Conservation (phyloP, 257 asterid species). For the Asclepias syriaca region DNA sequence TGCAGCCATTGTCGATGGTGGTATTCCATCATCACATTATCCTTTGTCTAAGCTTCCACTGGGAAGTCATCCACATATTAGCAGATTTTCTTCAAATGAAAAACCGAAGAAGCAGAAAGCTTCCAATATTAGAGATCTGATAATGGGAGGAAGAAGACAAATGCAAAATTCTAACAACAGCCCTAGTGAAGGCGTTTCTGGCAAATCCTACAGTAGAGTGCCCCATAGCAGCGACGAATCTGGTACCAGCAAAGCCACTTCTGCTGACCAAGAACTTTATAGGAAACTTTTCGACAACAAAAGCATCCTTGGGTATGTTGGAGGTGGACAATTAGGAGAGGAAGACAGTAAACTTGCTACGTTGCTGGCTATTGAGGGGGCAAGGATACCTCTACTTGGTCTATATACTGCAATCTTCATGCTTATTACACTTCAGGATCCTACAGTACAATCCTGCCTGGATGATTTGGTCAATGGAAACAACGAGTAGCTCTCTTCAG, state of each 20-base stretch:
- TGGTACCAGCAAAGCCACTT: conserved; percentile 1
- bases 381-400: too few relatives aligned
- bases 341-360: too few relatives aligned
- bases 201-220: conserved; percentile 37
- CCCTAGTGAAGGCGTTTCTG: conserved; percentile 8
- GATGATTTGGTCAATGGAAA: conserved; percentile 62
- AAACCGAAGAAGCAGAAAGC: conserved; percentile 39
- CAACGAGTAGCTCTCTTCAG: conserved; percentile 88
- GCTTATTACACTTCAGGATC: conserved; percentile 42
- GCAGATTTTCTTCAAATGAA: conserved; percentile 45
- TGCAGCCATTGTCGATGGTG: conserved; percentile 78
- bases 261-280: background rate
- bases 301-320: conserved; percentile 67
- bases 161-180: conserved; percentile 12
- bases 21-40: conserved; percentile 65
- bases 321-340: too few relatives aligned
- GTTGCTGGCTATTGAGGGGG: too few relatives aligned
- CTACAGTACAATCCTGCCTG: conserved; percentile 37
- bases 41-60: conserved; percentile 57
- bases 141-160: conserved; percentile 6
- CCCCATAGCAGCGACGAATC: conserved; percentile 29
- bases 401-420: too few relatives aligned
- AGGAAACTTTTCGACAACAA: conserved; percentile 50
- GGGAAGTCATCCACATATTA: conserved; percentile 78
- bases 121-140: conserved; percentile 6